These are phyloP conservation scores for Phytophthora multivora DNA, from an alignment of 352 stramenopile species.

Conservation along the genomic window DNA sequence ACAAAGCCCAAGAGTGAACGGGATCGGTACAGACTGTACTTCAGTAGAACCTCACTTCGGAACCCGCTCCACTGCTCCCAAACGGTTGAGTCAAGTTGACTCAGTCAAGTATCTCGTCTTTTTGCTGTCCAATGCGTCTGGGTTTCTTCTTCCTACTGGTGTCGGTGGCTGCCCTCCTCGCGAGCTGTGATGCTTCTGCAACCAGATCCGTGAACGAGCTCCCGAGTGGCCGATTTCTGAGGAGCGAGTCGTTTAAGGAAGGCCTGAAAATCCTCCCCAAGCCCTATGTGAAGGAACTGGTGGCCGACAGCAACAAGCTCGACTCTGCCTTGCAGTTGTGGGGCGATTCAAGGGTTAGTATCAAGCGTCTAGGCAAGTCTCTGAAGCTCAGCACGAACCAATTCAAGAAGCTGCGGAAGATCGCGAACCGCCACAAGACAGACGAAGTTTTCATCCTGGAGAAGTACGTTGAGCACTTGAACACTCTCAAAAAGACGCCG, in stretches of 20 bases:
- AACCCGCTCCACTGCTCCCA: no score
- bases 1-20: background rate
- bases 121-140: background rate
- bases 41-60: no score
- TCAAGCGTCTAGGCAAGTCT: conserved; percentile 7
- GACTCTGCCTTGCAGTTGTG: background rate
- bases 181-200: conserved; percentile 3
- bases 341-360: background rate
- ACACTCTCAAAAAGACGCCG: background rate
- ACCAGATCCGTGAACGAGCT: background rate
- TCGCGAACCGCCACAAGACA: conserved; percentile 7
- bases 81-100: no score
- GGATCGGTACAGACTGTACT: no score
- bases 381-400: background rate
- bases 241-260: background rate
- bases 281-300: background rate
- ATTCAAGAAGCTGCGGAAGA: background rate
- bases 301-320: background rate
- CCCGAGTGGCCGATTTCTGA: background rate
- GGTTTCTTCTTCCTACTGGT: conserved; percentile 8
- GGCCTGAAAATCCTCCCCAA: background rate
- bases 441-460: conserved; percentile 1
- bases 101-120: no score
- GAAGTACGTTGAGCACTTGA: background rate
- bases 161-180: background rate